Conservation (phyloP, 176 grass and related monocot genomes). For the Aegilops longissima region DNA sequence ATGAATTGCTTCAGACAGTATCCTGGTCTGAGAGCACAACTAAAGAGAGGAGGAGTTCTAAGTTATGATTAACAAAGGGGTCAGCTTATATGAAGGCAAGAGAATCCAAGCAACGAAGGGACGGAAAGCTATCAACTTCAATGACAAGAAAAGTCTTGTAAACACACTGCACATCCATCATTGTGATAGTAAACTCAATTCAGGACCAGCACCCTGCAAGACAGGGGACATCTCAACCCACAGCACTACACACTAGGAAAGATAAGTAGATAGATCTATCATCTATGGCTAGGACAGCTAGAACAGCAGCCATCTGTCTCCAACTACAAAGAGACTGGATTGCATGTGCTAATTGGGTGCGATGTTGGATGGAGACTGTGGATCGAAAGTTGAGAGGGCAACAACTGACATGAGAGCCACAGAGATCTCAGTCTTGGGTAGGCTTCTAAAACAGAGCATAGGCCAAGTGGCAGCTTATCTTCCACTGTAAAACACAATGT, state of each 20-base stretch:
- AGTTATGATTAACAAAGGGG: constrained; percentile 13
- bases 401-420: constrained; percentile 29
- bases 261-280: background rate
- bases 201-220: constrained; percentile 30
- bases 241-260: constrained; percentile 4
- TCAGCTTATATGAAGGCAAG: constrained; percentile 33
- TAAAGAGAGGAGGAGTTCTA: constrained; percentile 4
- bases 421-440: background rate
- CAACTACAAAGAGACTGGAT: background rate
- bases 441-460: background rate
- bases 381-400: constrained; percentile 14
- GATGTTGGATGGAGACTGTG: background rate
- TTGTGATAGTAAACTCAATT: constrained; percentile 1
- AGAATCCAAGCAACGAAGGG: background rate
- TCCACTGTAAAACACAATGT: background rate
- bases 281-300: background rate
- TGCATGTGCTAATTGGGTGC: constrained; percentile 26
- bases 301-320: constrained; percentile 20
- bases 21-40: background rate
- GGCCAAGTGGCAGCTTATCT: background rate
- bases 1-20: background rate
- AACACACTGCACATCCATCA: background rate
- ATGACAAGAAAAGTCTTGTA: background rate
- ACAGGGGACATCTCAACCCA: constrained; percentile 52
- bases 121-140: constrained; percentile 13